These are phyloP conservation scores for Globisporangium solare DNA, from an alignment of 352 stramenopile species.

Conservation along the genomic window DNA sequence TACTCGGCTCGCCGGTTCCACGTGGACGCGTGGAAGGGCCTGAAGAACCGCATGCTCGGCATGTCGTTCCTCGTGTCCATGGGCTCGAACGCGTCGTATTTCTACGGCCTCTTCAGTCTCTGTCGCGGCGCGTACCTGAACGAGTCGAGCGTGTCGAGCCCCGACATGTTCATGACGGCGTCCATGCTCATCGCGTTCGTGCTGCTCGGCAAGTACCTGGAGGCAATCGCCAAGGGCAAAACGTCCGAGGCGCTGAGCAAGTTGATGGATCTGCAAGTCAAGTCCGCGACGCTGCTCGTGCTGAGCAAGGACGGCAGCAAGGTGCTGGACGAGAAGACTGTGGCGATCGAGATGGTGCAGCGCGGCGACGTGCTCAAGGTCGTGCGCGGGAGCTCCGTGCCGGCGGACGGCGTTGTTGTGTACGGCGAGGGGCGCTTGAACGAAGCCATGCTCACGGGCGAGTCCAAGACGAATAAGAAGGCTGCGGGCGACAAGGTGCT, in stretches of 20 bases:
- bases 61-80: slow-evolving; percentile 98
- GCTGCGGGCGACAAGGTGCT: slow-evolving; percentile 75
- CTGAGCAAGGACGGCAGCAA: slow-evolving; percentile 51
- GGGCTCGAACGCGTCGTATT: slow-evolving; percentile 95
- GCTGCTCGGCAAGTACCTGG: slow-evolving; percentile 97
- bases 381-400: slow-evolving; percentile 88
- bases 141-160: slow-evolving; percentile 60
- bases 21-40: slow-evolving; percentile 88
- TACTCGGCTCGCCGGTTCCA: slow-evolving; percentile 93
- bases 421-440: slow-evolving; percentile 89
- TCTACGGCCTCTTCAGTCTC: slow-evolving; percentile 92
- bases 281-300: slow-evolving; percentile 92
- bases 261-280: slow-evolving; percentile 94
- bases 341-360: slow-evolving; percentile 88
- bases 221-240: slow-evolving; percentile 90
- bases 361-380: slow-evolving; percentile 93
- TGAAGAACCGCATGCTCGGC: slow-evolving; percentile 87
- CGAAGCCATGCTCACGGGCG: slow-evolving; percentile 94
- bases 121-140: slow-evolving; percentile 58
- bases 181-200: slow-evolving; percentile 98
- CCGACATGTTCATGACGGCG: slow-evolving; percentile 97
- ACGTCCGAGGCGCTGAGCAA: slow-evolving; percentile 95
- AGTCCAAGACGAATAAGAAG: slow-evolving; percentile 95
- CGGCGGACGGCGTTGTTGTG: slow-evolving; percentile 91
- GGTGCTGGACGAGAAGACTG: slow-evolving; percentile 65